Conservation (phyloP, 441 rosid species). For the Adansonia grandidieri region DNA sequence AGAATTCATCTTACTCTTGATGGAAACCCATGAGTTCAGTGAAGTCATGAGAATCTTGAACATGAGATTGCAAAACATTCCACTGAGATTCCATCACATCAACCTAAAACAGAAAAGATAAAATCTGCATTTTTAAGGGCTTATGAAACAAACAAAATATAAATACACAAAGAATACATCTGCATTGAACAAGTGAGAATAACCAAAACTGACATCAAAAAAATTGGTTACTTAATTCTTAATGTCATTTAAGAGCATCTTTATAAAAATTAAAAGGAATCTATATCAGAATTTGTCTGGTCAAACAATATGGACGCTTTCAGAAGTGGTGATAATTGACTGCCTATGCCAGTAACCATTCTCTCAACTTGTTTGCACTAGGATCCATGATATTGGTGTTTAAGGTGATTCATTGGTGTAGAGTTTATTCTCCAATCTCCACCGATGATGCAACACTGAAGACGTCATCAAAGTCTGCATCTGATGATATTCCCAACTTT, state of each 20-base stretch:
- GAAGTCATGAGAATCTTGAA: constrained; percentile 88
- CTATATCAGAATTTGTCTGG: background rate
- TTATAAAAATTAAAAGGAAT: background rate
- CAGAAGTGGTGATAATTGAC: background rate
- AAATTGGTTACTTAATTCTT: background rate
- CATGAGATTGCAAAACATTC: constrained; percentile 85
- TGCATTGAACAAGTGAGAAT: background rate
- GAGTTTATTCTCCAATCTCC: background rate
- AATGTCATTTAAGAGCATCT: background rate
- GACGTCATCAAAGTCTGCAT: background rate
- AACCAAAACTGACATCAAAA: background rate
- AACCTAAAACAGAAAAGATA: constrained; percentile 54
- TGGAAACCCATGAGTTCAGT: constrained; percentile 93
- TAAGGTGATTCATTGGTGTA: constrained; percentile 1
- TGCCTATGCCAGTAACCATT: background rate
- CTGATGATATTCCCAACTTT: background rate
- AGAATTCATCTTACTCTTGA: constrained; percentile 64
- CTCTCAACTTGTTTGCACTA: background rate
- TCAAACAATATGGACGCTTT: background rate
- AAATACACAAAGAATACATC: background rate
- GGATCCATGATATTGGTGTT: constrained; percentile 14
- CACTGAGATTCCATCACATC: constrained; percentile 99
- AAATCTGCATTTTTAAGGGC: background rate
- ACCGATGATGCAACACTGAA: background rate
- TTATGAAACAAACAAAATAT: background rate